phyloP scores from a whole-genome alignment of 805 yeast genomes.

The Citeromyces matritensis region DNA sequence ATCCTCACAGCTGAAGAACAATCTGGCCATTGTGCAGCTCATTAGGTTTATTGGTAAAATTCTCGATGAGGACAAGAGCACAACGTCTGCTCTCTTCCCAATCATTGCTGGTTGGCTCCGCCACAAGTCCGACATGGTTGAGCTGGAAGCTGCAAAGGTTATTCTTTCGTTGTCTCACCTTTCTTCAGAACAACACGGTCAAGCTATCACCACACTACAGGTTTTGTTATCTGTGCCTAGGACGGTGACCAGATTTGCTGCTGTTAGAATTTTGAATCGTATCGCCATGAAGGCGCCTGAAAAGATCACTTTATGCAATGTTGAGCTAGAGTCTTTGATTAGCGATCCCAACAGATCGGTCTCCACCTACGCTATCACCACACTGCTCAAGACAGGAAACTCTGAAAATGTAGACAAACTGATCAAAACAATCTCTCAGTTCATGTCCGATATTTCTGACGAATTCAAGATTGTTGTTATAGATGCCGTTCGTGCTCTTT shows the following conservation, averaged over 20 bases:
- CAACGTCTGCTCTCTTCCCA: constrained; percentile 43
- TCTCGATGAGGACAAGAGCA: constrained; percentile 54
- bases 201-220: constrained; percentile 63
- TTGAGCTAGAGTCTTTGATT: constrained; percentile 75
- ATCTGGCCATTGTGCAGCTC: constrained; percentile 75
- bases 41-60: constrained; percentile 70
- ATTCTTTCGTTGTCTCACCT: constrained; percentile 41
- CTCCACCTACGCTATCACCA: constrained; percentile 94
- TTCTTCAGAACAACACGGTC: constrained; percentile 47
- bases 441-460: constrained; percentile 89
- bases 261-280: constrained; percentile 78
- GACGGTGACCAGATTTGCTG: constrained; percentile 82
- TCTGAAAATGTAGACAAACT: constrained; percentile 80
- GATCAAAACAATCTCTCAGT: constrained; percentile 71
- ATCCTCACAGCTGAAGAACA: constrained; percentile 49
- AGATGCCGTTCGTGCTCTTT: constrained; percentile 86
- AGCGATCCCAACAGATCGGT: constrained; percentile 82
- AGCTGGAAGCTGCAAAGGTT: constrained; percentile 80
- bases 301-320: constrained; percentile 62
- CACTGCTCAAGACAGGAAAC: constrained; percentile 88
- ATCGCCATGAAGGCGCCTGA: constrained; percentile 75
- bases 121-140: constrained; percentile 80
- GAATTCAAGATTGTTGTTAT: constrained; percentile 91
- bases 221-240: constrained; percentile 75
- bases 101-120: constrained; percentile 57